Base-by-base conservation (phyloP, 2,329 filamentous ascomycete genomes). In the Juglanconis sp. region DNA sequence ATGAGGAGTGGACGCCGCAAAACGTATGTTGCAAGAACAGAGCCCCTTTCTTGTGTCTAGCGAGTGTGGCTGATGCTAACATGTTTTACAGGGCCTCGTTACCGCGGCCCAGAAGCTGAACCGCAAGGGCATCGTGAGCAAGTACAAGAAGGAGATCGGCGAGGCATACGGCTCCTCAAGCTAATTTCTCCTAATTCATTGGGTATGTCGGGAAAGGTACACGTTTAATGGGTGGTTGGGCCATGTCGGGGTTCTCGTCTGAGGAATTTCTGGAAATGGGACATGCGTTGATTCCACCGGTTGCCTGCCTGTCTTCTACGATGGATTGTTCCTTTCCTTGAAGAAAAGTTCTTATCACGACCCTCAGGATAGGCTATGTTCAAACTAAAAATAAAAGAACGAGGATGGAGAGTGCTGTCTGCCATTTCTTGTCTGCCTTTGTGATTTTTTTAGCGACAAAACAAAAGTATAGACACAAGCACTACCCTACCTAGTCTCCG, bases 1-100 rank as follows among this genome's bases (percentile, higher is more conserved):
- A 90, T 64, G 87, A 90, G 74, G 88, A 91, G 73, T 91, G 88
- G 88, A 90, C 87, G 9, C 86, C 88, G 49, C 85, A 90, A 66
- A 91, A 90, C 69, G 87, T 89, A 73, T 82, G 86, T 79, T 34
- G 52, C 24, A n/a, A n/a, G 3, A 24, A 24, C 1, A 15, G 17
- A 15, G 13, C 17, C 11, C 9, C 24, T 11, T 49, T 40, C n/a
- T 5, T 35, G 15, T 9, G 10, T n/a, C 4, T 11, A 5, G 30
- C 6, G n/a, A 35, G 6, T 24, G 2, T 15, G n/a, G 7, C 30
- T 8, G 3, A 49, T 46, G 53, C 74, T 75, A 70, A 74, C 65
- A 63, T 36, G 46, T 38, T 40, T 53, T 58, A 57, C 65, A 89
- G 87, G 80, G 81, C 59, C 79, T 86, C 59, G 83, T 87, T 58